phyloP scores from a whole-genome alignment of 352 stramenopile genomes.

The Globisporangium carolinianum region DNA sequence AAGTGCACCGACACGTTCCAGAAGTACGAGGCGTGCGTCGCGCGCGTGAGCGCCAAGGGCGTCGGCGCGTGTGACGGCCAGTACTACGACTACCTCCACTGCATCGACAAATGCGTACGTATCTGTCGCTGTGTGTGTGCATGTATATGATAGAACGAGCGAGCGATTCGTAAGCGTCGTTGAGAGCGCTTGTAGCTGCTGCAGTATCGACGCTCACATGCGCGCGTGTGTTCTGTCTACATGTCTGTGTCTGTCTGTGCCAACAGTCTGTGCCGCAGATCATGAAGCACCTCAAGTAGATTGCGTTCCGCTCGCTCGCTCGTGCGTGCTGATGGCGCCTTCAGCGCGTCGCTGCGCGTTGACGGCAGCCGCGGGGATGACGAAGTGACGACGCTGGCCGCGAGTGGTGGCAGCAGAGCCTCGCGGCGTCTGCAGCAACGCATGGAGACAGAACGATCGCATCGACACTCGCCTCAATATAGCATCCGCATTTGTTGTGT shows the following conservation, averaged over 20 bases:
- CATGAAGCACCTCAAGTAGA: conserved; percentile 93
- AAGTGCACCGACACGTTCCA: conserved; percentile 84
- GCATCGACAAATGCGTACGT: conserved; percentile 93
- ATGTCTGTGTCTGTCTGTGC: conserved; percentile 6
- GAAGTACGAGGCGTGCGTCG: conserved; percentile 89
- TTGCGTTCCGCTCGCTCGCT: background rate
- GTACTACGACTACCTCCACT: conserved; percentile 95
- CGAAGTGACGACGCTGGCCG: background rate
- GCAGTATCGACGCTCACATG: background rate
- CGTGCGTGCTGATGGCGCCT: too few relatives aligned
- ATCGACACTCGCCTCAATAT: too few relatives aligned
- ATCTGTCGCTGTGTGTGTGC: background rate
- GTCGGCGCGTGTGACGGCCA: conserved; percentile 92
- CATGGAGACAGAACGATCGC: too few relatives aligned
- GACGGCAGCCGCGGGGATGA: background rate
- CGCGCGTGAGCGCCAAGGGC: conserved; percentile 88
- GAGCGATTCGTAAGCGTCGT: background rate
- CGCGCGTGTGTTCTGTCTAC: conserved; percentile 2
- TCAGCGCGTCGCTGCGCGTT: background rate
- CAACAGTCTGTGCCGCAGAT: conserved; percentile 87
- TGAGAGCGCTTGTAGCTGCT: too few relatives aligned
- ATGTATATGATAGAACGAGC: background rate
- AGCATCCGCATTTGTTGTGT: too few relatives aligned
- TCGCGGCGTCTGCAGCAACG: background rate
- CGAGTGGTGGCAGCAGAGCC: background rate